Percentiles rank a stretch among this genome's conserved stretches.
These are phyloP conservation scores for Hemileccinum impolitum DNA, from an alignment of 768 basidiomycete species.

Conservation along the genomic window DNA sequence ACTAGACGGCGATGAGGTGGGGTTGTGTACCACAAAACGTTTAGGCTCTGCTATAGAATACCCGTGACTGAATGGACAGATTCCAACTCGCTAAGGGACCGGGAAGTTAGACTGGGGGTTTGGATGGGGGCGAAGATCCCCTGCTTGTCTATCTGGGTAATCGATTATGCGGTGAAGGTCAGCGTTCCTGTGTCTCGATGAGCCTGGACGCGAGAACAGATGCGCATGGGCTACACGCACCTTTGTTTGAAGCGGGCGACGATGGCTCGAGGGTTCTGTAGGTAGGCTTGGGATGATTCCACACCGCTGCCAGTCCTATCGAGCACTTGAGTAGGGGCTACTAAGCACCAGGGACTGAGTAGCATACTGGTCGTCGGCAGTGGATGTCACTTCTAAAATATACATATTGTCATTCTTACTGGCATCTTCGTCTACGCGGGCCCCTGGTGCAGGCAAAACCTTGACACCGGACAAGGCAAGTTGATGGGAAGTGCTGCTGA, in stretches of 20 bases:
- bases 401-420: conserved; percentile 67
- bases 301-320: conserved; percentile 10
- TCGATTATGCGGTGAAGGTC: conserved; percentile 55
- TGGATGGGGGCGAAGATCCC: conserved; percentile 4
- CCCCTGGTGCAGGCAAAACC: conserved; percentile 71
- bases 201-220: conserved; percentile 3
- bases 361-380: conserved; percentile 43
- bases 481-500: conserved; percentile 49
- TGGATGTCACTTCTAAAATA: conserved; percentile 62
- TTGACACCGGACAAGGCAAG: conserved; percentile 56
- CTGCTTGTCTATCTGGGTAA: conserved; percentile 37
- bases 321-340: not conserved
- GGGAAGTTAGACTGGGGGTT: conserved; percentile 12
- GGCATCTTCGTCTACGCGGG: conserved; percentile 48
- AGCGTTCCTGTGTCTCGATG: conserved; percentile 40
- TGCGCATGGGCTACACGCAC: conserved; percentile 30
- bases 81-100: not conserved
- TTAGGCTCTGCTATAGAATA: conserved; percentile 9
- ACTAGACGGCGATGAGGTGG: conserved; percentile 31
- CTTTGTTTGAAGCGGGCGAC: conserved; percentile 68
- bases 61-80: not conserved
- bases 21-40: not conserved
- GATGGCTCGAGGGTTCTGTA: conserved; percentile 44
- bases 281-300: conserved; percentile 27
- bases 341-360: not conserved